Evolutionary conservation across 345 rosid species (phyloP).

Genomic region (Salix udensis): DNA sequence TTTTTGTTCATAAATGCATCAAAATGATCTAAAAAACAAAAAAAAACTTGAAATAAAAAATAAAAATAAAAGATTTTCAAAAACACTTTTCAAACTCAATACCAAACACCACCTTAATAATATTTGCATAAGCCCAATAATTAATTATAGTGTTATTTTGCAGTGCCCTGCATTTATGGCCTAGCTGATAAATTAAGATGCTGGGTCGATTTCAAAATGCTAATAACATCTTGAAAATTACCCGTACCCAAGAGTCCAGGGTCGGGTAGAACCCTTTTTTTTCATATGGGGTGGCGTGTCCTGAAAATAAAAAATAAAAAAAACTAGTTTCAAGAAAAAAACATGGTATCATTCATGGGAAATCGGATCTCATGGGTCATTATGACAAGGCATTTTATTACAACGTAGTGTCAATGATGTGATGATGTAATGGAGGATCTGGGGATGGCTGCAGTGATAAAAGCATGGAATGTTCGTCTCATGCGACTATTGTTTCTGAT

Average conservation of each 20-base stretch:
- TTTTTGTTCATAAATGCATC: too few species aligned
- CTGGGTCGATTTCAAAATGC: background rate
- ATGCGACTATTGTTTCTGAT: background rate
- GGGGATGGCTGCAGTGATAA: background rate
- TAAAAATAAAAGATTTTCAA: too few species aligned
- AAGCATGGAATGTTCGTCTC: background rate
- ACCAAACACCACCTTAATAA: too few species aligned
- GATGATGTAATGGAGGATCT: background rate
- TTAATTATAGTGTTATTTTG: too few species aligned
- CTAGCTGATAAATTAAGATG: too few species aligned
- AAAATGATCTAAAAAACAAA: too few species aligned
- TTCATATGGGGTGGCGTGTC: too few species aligned
- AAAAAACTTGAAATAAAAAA: background rate
- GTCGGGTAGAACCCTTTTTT: too few species aligned
- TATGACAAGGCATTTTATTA: background rate
- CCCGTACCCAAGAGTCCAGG: background rate
- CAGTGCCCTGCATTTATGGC: background rate
- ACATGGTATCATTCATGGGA: background rate
- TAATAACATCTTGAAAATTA: too few species aligned
- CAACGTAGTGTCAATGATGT: background rate
- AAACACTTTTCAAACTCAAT: rapidly evolving
- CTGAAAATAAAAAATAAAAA: background rate
- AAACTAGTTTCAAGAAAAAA: too few species aligned
- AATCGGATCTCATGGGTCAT: background rate
- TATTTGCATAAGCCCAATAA: background rate